Percentiles rank a stretch among this genome's conserved stretches.
These are phyloP conservation scores for Aspergillus coremiiformis DNA, from an alignment of 495 filamentous ascomycete genomes.

Conservation along the genomic window DNA sequence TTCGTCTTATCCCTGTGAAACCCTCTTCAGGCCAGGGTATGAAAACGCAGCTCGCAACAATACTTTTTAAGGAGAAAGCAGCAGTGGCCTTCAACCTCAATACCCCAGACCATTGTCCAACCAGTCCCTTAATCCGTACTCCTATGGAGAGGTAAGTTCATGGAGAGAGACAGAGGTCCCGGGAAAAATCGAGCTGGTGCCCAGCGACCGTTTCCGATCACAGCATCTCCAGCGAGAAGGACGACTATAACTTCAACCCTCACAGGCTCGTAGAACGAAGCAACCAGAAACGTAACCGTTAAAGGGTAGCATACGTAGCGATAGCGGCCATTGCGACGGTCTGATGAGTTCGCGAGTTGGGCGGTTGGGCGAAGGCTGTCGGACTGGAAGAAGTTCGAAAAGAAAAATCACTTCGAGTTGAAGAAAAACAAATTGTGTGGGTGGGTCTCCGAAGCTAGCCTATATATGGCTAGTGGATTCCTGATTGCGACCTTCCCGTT, in stretches of 20 bases:
- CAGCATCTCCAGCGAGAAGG: slow-evolving; percentile 66
- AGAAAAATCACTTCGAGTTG: slow-evolving; percentile 10
- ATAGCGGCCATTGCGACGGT: slow-evolving; percentile 45
- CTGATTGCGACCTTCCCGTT: slow-evolving; percentile 2
- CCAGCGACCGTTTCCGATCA: slow-evolving; percentile 36
- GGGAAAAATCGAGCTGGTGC: slow-evolving; percentile 80
- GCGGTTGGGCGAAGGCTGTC: slow-evolving; percentile 36
- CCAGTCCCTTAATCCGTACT: slow-evolving; percentile 27
- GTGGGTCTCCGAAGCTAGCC: slow-evolving; percentile 17
- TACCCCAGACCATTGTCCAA: slow-evolving; percentile 55
- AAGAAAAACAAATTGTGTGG: slow-evolving; percentile 34
- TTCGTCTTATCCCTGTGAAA: slow-evolving; percentile 22
- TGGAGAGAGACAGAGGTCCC: slow-evolving; percentile 42
- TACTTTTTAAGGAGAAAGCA: slow-evolving; percentile 76
- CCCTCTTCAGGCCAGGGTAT: slow-evolving; percentile 2
- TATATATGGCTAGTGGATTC: slow-evolving; percentile 6
- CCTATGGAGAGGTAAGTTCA: slow-evolving; percentile 32
- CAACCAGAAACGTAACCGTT: slow-evolving; percentile 30
- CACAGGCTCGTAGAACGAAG: slow-evolving; percentile 43
- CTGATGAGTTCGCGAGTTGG: slow-evolving; percentile 35
- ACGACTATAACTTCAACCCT: slow-evolving; percentile 59
- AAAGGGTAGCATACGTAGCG: slow-evolving; percentile 56
- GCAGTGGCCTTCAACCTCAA: slow-evolving; percentile 62
- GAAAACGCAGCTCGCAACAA: slow-evolving; percentile 52
- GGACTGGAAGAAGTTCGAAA: slow-evolving; percentile 26